These are phyloP conservation scores for Coniochaeta hoffmannii DNA, from an alignment of 2,329 filamentous ascomycete species.

Conservation along the genomic window DNA sequence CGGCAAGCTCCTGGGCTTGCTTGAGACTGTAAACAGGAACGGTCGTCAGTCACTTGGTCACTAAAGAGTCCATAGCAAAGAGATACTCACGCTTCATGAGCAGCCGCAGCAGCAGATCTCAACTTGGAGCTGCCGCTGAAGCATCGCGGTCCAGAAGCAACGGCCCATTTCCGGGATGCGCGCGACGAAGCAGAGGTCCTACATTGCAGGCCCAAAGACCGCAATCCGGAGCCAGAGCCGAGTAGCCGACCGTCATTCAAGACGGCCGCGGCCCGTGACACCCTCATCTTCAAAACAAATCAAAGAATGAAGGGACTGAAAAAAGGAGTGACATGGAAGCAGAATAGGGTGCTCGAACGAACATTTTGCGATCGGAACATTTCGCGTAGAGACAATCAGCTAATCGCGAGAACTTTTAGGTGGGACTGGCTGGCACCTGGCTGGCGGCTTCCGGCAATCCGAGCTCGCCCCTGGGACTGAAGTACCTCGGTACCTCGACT, in stretches of 20 bases:
- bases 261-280: constrained; percentile 27
- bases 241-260: constrained; percentile 28
- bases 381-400: neutral
- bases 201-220: constrained; percentile 24
- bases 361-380: constrained; percentile 11
- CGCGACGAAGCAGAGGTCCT: constrained; percentile 10
- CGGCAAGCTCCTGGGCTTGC: constrained; percentile 46
- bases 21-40: constrained; percentile 28
- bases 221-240: constrained; percentile 22
- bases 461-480: neutral
- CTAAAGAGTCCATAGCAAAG: neutral
- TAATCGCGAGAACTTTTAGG: neutral
- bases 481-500: neutral
- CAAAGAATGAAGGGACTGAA: constrained; percentile 9
- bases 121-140: constrained; percentile 29
- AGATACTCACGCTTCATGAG: constrained; percentile 29
- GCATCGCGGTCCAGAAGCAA: constrained; percentile 27
- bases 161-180: constrained; percentile 23
- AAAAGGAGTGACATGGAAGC: constrained; percentile 15
- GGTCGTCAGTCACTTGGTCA: neutral
- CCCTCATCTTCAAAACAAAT: constrained; percentile 27
- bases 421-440: neutral
- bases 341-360: neutral
- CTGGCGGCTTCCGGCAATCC: neutral
- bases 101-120: constrained; percentile 27